Percentiles rank a stretch among this genome's conserved stretches.
Conservation (phyloP, 495 filamentous ascomycete species). For the Friedmanniomyces endolithicus region DNA sequence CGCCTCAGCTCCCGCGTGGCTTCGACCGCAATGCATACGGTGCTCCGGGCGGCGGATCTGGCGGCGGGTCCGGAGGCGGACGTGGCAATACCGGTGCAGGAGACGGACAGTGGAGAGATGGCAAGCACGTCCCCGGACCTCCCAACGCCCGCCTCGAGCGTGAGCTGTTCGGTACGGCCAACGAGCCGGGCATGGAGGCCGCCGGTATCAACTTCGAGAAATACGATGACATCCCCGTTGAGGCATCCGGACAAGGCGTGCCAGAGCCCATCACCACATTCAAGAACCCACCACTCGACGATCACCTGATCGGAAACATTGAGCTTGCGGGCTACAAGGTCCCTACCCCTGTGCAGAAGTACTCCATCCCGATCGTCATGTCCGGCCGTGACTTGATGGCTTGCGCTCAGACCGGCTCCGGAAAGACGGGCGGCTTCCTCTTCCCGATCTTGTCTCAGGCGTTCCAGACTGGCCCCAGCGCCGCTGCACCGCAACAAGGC, state of each 20-base stretch:
- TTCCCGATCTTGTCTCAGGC: conserved; percentile 97
- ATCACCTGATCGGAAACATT: conserved; percentile 84
- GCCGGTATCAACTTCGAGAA: conserved; percentile 99
- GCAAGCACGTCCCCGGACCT: conserved; percentile 87
- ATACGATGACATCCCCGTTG: conserved; percentile 98
- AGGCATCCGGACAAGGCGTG: conserved; percentile 86
- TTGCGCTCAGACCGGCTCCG: conserved; percentile 97
- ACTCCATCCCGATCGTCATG: conserved; percentile 96
- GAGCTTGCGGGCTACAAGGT: conserved; percentile 83
- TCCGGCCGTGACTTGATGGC: conserved; percentile 94
- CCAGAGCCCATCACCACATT: conserved; percentile 84
- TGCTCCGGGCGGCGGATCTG: conserved; percentile 42
- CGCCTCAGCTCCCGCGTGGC: conserved; percentile 31
- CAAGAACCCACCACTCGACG: conserved; percentile 86
- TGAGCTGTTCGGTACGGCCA: conserved; percentile 85
- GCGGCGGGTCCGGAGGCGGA: conserved; percentile 37
- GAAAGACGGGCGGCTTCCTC: conserved; percentile 98
- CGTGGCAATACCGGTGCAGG: conserved; percentile 60
- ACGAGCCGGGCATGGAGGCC: conserved; percentile 87
- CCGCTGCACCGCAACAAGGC: conserved; percentile 43
- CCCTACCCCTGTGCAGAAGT: conserved; percentile 94
- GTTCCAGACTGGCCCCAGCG: conserved; percentile 72
- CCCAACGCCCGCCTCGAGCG: conserved; percentile 80
- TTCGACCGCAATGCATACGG: conserved; percentile 64
- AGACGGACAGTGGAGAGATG: conserved; percentile 91